Conservation (phyloP, 305 asterid species). For the Euphrasia arctica region DNA sequence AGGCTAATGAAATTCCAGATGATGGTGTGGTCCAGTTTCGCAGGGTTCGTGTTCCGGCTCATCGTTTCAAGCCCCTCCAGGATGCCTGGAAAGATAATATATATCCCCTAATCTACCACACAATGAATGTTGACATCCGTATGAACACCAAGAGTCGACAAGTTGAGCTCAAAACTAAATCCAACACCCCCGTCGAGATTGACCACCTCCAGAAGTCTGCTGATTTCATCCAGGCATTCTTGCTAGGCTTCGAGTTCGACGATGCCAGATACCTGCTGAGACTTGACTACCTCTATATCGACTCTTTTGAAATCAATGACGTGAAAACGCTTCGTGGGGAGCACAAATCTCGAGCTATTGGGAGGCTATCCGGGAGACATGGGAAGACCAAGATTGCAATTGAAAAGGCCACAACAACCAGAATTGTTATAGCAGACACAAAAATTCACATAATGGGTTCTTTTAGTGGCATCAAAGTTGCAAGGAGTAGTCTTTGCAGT, state of each 20-base stretch:
- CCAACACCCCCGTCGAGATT: constrained; percentile 66
- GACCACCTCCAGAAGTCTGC: constrained; percentile 75
- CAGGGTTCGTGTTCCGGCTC: constrained; percentile 64
- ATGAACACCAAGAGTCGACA: constrained; percentile 80
- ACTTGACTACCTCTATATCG: not conserved
- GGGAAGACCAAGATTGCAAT: constrained; percentile 4
- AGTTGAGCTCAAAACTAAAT: constrained; percentile 73
- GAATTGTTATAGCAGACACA: not conserved
- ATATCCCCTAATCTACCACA: constrained; percentile 60
- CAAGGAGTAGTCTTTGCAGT: constrained; percentile 2
- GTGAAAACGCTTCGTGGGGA: constrained; percentile 1
- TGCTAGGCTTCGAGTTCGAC: not conserved
- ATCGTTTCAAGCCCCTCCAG: constrained; percentile 76
- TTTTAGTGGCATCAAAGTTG: not conserved
- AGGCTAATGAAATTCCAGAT: too few relatives aligned
- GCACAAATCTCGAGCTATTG: not conserved
- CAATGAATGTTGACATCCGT: constrained; percentile 78
- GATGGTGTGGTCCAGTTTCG: constrained; percentile 40
- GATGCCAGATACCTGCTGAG: not conserved
- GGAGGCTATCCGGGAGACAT: not conserved
- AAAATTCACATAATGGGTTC: not conserved
- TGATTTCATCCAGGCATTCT: constrained; percentile 78
- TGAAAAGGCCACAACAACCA: not conserved
- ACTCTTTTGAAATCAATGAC: not conserved
- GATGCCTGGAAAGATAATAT: constrained; percentile 68